Percentiles rank a stretch among this genome's conserved stretches.
phyloP scores from a whole-genome alignment of 140 eudicot genomes.

The Senecio squalidus region DNA sequence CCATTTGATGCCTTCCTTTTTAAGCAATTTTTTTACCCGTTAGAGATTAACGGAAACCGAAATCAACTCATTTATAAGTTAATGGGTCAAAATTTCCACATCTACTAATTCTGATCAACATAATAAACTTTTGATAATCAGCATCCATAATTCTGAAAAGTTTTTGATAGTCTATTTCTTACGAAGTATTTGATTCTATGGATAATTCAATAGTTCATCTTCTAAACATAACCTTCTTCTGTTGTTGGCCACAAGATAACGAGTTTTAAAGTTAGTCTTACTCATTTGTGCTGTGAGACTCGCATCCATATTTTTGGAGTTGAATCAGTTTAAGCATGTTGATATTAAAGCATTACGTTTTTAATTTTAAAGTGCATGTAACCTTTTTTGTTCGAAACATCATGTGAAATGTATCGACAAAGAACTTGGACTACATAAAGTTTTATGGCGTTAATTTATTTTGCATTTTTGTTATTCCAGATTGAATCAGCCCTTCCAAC shows the following conservation, averaged over 20 bases:
- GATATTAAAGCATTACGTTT: neutral
- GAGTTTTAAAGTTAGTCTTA: constrained; percentile 6
- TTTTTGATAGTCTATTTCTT: neutral
- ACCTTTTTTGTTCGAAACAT: neutral
- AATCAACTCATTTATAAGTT: neutral
- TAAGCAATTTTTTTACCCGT: neutral
- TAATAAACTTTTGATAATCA: neutral
- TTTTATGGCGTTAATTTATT: neutral
- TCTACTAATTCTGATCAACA: neutral
- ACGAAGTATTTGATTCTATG: constrained; percentile 9
- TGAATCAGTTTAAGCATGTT: neutral
- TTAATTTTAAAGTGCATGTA: neutral
- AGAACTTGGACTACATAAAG: neutral
- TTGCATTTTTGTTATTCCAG: constrained; percentile 34
- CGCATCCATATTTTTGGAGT: neutral
- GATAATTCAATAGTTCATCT: neutral
- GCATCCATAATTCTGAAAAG: too few species aligned
- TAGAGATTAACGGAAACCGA: neutral
- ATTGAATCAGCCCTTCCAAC: constrained; percentile 93
- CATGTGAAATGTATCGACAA: neutral
- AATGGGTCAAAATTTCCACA: neutral
- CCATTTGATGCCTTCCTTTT: neutral
- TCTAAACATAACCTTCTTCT: too few species aligned
- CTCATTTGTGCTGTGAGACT: constrained; percentile 2
- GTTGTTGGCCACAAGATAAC: neutral